A percentile compares a stretch with the other conserved stretches of the same genome.
Evolutionary conservation across 2,329 filamentous ascomycete genomes (phyloP).

Genomic region (Trichoderma semiorbis): DNA sequence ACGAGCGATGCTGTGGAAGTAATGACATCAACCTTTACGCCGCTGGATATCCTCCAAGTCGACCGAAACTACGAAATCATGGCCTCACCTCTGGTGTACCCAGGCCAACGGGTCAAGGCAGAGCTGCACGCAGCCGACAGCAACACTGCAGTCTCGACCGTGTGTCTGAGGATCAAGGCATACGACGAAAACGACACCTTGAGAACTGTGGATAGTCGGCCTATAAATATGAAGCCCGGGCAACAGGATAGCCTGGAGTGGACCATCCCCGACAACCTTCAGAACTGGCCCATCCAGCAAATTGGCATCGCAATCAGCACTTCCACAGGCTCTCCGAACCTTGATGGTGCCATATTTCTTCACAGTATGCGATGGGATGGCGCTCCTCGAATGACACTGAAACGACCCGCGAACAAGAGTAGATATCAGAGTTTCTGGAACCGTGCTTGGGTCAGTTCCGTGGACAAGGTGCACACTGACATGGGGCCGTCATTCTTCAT

Average conservation of each 20-base stretch:
- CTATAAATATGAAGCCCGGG: neutral
- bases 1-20: neutral
- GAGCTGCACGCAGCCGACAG: neutral
- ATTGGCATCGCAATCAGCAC: neutral
- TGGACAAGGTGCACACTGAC: neutral
- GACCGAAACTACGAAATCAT: slow-evolving; percentile 23
- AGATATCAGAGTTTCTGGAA: slow-evolving; percentile 10
- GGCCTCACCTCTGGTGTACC: slow-evolving; percentile 18
- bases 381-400: slow-evolving; percentile 13
- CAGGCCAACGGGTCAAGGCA: slow-evolving; percentile 7
- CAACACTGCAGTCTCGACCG: neutral
- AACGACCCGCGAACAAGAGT: neutral
- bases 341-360: slow-evolving; percentile 14
- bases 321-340: neutral
- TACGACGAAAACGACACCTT: slow-evolving; percentile 1
- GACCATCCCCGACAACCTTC: neutral
- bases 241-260: neutral
- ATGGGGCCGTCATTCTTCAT: neutral
- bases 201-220: neutral
- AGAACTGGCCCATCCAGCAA: neutral
- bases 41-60: slow-evolving; percentile 27
- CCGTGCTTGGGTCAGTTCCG: slow-evolving; percentile 11
- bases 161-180: slow-evolving; percentile 1
- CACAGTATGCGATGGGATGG: slow-evolving; percentile 14
- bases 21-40: neutral